A percentile compares a stretch with the other conserved stretches of the same genome.
Conservation (phyloP, 257 asterid species). For the Plantago elongata region DNA sequence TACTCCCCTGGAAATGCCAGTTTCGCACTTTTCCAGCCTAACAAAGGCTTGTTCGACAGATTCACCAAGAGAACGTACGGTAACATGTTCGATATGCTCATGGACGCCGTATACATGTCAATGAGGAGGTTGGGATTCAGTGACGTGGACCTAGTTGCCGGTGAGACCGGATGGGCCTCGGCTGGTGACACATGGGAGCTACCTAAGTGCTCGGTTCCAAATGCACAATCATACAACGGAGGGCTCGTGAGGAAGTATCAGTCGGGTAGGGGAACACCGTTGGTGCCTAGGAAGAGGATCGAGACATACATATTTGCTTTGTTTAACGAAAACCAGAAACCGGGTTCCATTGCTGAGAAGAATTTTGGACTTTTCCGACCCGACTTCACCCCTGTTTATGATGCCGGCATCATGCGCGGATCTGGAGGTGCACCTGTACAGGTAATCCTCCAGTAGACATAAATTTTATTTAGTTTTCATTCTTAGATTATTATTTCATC, state of each 20-base stretch:
- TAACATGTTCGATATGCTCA: constrained; percentile 67
- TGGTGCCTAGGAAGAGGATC: constrained; percentile 63
- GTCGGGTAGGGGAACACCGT: constrained; percentile 66
- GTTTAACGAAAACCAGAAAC: constrained; percentile 73
- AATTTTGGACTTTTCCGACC: constrained; percentile 83
- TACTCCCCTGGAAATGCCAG: constrained; percentile 42
- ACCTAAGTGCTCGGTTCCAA: constrained; percentile 56
- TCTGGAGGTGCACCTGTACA: constrained; percentile 31
- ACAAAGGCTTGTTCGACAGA: constrained; percentile 33
- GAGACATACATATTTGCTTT: constrained; percentile 59
- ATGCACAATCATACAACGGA: constrained; percentile 69
- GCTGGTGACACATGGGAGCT: constrained; percentile 54
- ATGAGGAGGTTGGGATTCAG: constrained; percentile 67
- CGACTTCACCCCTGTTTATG: constrained; percentile 65
- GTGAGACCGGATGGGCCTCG: constrained; percentile 94
- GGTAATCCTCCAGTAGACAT: background rate
- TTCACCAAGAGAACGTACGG: constrained; percentile 39
- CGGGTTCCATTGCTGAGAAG: constrained; percentile 59
- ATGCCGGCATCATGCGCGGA: constrained; percentile 52
- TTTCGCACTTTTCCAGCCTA: constrained; percentile 41
- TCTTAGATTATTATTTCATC: too few relatives aligned
- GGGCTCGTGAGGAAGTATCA: constrained; percentile 48
- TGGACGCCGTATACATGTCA: constrained; percentile 61
- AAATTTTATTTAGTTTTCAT: too few relatives aligned
- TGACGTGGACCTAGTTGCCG: constrained; percentile 70